Conservation (phyloP, 495 filamentous ascomycete species). For the Lindgomyces ingoldianus region DNA sequence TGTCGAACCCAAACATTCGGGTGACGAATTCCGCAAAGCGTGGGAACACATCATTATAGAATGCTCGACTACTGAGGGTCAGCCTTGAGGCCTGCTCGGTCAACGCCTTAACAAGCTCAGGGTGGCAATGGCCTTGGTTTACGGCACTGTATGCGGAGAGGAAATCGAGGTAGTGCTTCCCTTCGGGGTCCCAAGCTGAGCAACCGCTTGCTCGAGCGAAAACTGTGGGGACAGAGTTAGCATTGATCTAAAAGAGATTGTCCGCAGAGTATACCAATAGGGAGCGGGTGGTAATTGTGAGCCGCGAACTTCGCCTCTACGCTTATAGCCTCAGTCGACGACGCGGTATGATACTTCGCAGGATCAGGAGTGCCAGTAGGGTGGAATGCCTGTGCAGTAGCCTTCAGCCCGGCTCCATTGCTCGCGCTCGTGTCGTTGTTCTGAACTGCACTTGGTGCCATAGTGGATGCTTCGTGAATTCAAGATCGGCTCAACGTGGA, state of each 20-base stretch:
- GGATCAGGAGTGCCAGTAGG: slow-evolving; percentile 49
- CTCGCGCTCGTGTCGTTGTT: slow-evolving; percentile 11
- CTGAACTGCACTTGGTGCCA: slow-evolving; percentile 34
- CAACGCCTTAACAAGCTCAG: slow-evolving; percentile 85
- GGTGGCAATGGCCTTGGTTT: slow-evolving; percentile 99
- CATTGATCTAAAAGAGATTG: neutral
- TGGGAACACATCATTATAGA: slow-evolving; percentile 99
- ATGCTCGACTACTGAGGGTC: slow-evolving; percentile 92
- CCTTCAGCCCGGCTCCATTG: slow-evolving; percentile 32
- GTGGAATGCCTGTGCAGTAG: slow-evolving; percentile 50
- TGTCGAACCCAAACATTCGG: slow-evolving; percentile 88
- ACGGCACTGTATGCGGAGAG: slow-evolving; percentile 96
- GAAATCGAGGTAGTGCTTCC: slow-evolving; percentile 95
- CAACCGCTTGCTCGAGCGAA: slow-evolving; percentile 71
- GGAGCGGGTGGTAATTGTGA: slow-evolving; percentile 98
- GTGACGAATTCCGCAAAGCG: slow-evolving; percentile 93
- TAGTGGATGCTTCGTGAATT: slow-evolving; percentile 15
- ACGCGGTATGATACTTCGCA: slow-evolving; percentile 72
- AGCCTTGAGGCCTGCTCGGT: slow-evolving; percentile 86
- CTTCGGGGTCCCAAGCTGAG: slow-evolving; percentile 96
- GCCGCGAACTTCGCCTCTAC: slow-evolving; percentile 84
- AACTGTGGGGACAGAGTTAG: slow-evolving; percentile 42
- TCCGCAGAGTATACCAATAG: slow-evolving; percentile 52
- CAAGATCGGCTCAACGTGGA: slow-evolving; percentile 3
- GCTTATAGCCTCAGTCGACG: slow-evolving; percentile 75